Evolutionary conservation across 352 stramenopile species (phyloP), one percentile per base, ranked within the genome.

Genomic region (Globisporangium mamillatum): DNA sequence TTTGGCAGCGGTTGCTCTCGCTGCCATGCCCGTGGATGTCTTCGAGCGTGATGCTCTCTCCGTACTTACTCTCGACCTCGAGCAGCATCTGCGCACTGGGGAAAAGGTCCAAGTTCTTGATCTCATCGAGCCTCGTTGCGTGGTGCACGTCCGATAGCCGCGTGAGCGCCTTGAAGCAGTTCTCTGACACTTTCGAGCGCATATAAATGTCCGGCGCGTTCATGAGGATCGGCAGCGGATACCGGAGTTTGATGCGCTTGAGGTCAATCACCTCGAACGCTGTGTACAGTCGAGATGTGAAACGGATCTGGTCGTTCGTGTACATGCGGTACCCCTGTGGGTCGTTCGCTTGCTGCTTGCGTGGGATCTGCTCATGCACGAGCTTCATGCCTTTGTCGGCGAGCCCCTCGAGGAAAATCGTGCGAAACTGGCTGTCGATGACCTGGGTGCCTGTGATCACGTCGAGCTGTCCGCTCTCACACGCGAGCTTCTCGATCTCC

Each of bases 61-160:
- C 92, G 65, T 98, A 98, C 69, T 97, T 96, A 72, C 86, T 92
- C 68, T 97, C 91, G 25, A 98, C 75, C 62, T 97, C 81, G 4
- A 94, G 71, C 38, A 97, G 70, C 80, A 95, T 94, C 2, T 68
- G 57, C 0, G 77, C 81, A 3, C 75, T 88, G 4, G 91, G 92
- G 69, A 97, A 97, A 32, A 95, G 74, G 20, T 91, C 73, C 2
- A 92, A 64, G 6, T 83, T 68, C 52, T 90, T 83, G 18, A 89
- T 69, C 48, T 94, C 79, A 12, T 69, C 56, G 3, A 97, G 70
- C 2, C 82, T 67, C 9, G 78, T 70, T 1, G 74, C 78, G 18
- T 80, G 71, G 4, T 89, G 86, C 60, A 97, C 73, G 54, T 93
- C 81, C 12, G 78, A 69, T 3, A 98, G 81, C 34, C 70, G 66